phyloP scores from a whole-genome alignment of 2,329 filamentous ascomycete species.

The Fusarium sp. region DNA sequence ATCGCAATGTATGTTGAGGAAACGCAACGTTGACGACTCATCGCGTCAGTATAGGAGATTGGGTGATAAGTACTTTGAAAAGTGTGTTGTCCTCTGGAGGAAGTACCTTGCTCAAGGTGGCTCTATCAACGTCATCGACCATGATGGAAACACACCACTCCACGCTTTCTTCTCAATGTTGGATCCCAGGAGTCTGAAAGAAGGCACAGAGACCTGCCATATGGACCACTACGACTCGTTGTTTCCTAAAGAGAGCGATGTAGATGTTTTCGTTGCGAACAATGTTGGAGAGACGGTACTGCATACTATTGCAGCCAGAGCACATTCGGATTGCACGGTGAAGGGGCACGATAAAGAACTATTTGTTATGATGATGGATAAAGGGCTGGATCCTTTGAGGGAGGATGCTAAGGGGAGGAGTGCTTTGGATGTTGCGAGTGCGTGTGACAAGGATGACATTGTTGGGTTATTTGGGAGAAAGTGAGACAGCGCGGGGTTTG shows the following conservation, averaged over 20 bases:
- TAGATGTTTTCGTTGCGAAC: constrained; percentile 34
- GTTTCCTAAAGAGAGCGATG: constrained; percentile 25
- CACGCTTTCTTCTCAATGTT: constrained; percentile 20
- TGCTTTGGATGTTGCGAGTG: constrained; percentile 43
- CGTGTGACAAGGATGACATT: constrained; percentile 39
- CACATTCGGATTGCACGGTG: accelerated
- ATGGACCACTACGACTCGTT: constrained; percentile 25
- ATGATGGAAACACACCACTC: constrained; percentile 32
- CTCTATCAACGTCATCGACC: constrained; percentile 30
- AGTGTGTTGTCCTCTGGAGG: constrained; percentile 27
- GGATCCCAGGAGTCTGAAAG: not conserved
- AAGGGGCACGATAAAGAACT: constrained; percentile 31
- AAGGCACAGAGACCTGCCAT: constrained; percentile 10
- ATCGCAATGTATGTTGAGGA: constrained; percentile 11
- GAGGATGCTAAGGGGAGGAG: constrained; percentile 40
- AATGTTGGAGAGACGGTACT: constrained; percentile 32
- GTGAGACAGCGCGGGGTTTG: not conserved
- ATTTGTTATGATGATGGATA: constrained; percentile 32
- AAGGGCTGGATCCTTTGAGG: constrained; percentile 39
- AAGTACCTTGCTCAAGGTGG: constrained; percentile 13
- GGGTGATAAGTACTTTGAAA: constrained; percentile 7
- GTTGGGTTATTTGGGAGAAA: constrained; percentile 30
- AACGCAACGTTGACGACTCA: not conserved
- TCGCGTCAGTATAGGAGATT: not conserved
- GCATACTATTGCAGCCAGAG: constrained; percentile 24